phyloP scores from a whole-genome alignment of 805 yeast genomes.

The Naumovozyma baii region DNA sequence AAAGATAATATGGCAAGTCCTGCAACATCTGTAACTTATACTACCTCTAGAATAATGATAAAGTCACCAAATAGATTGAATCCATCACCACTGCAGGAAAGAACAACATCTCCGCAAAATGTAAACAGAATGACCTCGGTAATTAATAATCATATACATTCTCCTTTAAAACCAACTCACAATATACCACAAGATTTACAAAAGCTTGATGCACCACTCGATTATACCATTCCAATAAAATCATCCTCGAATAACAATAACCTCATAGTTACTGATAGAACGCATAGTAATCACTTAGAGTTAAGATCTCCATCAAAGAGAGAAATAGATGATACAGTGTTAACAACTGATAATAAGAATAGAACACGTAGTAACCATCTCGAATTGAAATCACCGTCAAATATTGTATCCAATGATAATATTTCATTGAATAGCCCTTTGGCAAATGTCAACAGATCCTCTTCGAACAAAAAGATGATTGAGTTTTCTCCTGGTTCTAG shows the following conservation, averaged over 20 bases:
- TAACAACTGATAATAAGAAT: no score
- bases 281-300: neutral
- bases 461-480: neutral
- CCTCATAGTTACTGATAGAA: no score
- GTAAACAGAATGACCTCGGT: conserved; percentile 26
- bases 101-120: conserved; percentile 14
- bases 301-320: neutral
- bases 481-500: conserved; percentile 26
- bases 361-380: neutral
- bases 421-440: conserved; percentile 2
- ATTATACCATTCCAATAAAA: neutral
- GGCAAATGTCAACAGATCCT: neutral
- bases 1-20: conserved; percentile 19
- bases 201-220: neutral
- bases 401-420: neutral
- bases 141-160: conserved; percentile 27
- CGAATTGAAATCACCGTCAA: neutral
- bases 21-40: conserved; percentile 29
- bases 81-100: conserved; percentile 8
- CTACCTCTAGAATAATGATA: conserved; percentile 30
- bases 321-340: neutral
- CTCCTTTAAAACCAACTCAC: conserved; percentile 20
- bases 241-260: no score
- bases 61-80: conserved; percentile 20
- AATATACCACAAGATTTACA: neutral